Percentiles rank a stretch among this genome's conserved stretches.
Conservation (phyloP, 805 yeast species). For the Vanderwaltozyma polyspora region DNA sequence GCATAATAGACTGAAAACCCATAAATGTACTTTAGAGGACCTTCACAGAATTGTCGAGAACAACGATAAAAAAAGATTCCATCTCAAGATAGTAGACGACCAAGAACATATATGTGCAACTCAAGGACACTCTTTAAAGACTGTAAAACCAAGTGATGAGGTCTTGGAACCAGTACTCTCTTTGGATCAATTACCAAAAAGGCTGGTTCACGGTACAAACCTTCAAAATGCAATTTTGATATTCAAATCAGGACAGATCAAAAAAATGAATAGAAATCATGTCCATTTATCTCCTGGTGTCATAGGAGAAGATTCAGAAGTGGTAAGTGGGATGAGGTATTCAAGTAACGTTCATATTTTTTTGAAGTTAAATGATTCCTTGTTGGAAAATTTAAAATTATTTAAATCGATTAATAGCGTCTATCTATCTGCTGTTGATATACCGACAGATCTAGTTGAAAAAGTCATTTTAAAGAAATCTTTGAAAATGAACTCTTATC, state of each 20-base stretch:
- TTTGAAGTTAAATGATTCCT: conserved; percentile 42
- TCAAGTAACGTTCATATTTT: conserved; percentile 46
- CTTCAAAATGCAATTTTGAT: conserved; percentile 37
- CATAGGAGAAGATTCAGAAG: conserved; percentile 32
- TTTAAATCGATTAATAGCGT: conserved; percentile 66
- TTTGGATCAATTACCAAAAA: conserved; percentile 34
- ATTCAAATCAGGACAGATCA: conserved; percentile 43
- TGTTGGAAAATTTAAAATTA: conserved; percentile 31
- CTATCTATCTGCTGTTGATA: conserved; percentile 52
- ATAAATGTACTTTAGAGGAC: conserved; percentile 45
- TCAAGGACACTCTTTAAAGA: conserved; percentile 75
- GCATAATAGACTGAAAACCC: conserved; percentile 48
- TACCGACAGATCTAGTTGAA: conserved; percentile 16
- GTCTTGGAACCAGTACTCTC: conserved; percentile 31
- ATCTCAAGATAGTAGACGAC: conserved; percentile 27
- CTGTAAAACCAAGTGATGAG: conserved; percentile 31
- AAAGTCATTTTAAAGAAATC: conserved; percentile 11
- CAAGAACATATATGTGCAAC: conserved; percentile 59
- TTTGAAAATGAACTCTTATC: background rate
- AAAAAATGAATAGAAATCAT: conserved; percentile 67
- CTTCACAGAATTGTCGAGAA: conserved; percentile 46
- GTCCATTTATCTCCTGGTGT: conserved; percentile 69
- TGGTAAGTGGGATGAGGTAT: conserved; percentile 67
- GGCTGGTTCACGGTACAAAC: conserved; percentile 75
- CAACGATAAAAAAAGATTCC: conserved; percentile 66